These are phyloP conservation scores for Xylaria grammica DNA, from an alignment of 495 filamentous ascomycete species.

Conservation along the genomic window DNA sequence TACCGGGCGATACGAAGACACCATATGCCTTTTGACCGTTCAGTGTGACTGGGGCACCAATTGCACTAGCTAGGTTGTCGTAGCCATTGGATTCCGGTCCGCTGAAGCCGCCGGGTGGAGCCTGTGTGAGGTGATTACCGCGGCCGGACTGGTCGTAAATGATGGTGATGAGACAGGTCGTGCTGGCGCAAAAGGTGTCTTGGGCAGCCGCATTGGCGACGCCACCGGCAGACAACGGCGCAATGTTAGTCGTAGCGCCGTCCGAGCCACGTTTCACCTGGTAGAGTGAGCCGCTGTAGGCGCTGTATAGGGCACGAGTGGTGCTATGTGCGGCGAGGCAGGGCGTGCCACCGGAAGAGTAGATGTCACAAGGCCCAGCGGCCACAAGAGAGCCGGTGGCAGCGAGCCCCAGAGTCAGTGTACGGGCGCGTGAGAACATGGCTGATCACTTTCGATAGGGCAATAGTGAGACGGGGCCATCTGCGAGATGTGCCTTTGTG, in stretches of 20 bases:
- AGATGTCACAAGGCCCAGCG: conserved; percentile 63
- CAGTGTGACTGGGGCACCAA: conserved; percentile 61
- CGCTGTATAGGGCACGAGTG: conserved; percentile 61
- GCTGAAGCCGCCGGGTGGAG: conserved; percentile 55
- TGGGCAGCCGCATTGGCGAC: conserved; percentile 62
- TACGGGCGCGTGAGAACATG: conserved; percentile 44
- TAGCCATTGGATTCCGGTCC: conserved; percentile 60
- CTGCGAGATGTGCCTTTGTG: neutral
- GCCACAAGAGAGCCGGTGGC: conserved; percentile 47
- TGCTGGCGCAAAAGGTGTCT: conserved; percentile 61
- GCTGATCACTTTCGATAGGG: conserved; percentile 28
- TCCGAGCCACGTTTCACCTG: conserved; percentile 60
- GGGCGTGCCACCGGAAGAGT: conserved; percentile 55
- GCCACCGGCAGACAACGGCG: conserved; percentile 53
- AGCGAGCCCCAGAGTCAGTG: conserved; percentile 44
- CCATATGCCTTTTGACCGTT: conserved; percentile 65
- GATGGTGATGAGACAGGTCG: conserved; percentile 62
- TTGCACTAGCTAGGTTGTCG: conserved; percentile 60
- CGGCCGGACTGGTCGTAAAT: conserved; percentile 66
- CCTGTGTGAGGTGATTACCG: conserved; percentile 63
- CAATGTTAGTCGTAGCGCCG: conserved; percentile 49
- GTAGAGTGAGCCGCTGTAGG: conserved; percentile 58
- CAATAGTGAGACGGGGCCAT: neutral
- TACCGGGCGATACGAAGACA: conserved; percentile 60
- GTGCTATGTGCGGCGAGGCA: conserved; percentile 66